A percentile compares a stretch with the other conserved stretches of the same genome.
These are phyloP conservation scores for Tarenaya hassleriana DNA, from an alignment of 345 rosid genomes.

Conservation along the genomic window DNA sequence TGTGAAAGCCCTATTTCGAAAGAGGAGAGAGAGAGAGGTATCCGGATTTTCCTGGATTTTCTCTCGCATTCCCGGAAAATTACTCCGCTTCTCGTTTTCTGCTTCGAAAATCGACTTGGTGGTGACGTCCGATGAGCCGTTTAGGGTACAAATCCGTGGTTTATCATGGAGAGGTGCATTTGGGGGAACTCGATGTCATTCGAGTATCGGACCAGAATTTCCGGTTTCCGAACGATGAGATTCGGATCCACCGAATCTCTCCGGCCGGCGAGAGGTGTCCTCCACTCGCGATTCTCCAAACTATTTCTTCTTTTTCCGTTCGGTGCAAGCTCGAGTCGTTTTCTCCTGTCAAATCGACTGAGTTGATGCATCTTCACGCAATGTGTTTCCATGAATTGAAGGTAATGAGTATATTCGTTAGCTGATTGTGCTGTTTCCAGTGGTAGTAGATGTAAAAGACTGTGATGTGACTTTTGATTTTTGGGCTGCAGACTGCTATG, in stretches of 20 bases:
- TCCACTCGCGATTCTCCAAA: slow-evolving; percentile 84
- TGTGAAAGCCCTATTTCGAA: slow-evolving; percentile 14
- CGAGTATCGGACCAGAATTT: slow-evolving; percentile 47
- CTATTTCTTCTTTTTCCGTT: slow-evolving; percentile 72
- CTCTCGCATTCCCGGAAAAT: slow-evolving; percentile 22
- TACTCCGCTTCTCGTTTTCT: slow-evolving; percentile 2
- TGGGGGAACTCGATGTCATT: slow-evolving; percentile 77
- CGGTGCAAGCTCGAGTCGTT: slow-evolving; percentile 89
- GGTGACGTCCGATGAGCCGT: slow-evolving; percentile 48
- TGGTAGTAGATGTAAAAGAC: background rate
- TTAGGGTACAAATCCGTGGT: slow-evolving; percentile 79
- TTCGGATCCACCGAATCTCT: slow-evolving; percentile 76
- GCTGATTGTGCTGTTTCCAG: slow-evolving; percentile 3
- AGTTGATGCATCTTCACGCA: slow-evolving; percentile 81
- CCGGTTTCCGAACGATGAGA: slow-evolving; percentile 85
- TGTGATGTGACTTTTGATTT: background rate
- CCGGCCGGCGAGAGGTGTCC: slow-evolving; percentile 77
- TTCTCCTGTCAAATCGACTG: slow-evolving; percentile 45
- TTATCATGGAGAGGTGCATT: slow-evolving; percentile 61
- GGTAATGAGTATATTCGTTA: slow-evolving; percentile 31
- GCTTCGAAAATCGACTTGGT: background rate
- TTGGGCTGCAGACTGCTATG: slow-evolving; percentile 62
- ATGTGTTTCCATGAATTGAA: slow-evolving; percentile 79
- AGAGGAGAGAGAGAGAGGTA: slow-evolving; percentile 19
- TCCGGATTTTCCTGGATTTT: slow-evolving; percentile 17